Conservation (phyloP, 331 rosid species). For the Dryas integrifolia region DNA sequence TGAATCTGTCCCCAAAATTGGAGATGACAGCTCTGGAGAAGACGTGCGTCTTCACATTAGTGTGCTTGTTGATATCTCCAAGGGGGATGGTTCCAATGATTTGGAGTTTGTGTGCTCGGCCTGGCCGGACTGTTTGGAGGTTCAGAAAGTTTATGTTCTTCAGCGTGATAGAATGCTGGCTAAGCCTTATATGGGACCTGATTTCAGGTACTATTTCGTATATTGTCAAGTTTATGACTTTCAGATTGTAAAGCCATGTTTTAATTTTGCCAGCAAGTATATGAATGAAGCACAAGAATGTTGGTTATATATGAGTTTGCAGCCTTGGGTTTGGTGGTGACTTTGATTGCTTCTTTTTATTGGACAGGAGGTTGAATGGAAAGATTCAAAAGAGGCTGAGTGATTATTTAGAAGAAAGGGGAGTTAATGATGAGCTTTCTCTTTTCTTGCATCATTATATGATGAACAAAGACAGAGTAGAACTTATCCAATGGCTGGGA, state of each 20-base stretch:
- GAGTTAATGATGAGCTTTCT: conserved; percentile 62
- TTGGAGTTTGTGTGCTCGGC: conserved; percentile 76
- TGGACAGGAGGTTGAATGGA: conserved; percentile 53
- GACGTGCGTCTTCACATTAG: conserved; percentile 62
- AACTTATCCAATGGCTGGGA: conserved; percentile 63
- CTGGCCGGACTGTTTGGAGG: conserved; percentile 63
- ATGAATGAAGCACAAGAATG: not conserved
- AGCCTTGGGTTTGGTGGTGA: conserved; percentile 22
- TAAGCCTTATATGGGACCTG: conserved; percentile 65
- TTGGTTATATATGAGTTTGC: conserved; percentile 9
- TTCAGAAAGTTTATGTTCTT: conserved; percentile 59
- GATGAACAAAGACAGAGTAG: conserved; percentile 81
- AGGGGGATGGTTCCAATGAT: conserved; percentile 40
- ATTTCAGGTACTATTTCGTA: conserved; percentile 50
- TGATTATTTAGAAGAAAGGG: conserved; percentile 61
- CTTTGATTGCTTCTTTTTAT: conserved; percentile 24
- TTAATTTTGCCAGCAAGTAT: not conserved
- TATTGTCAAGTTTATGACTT: not conserved
- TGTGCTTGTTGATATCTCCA: conserved; percentile 65
- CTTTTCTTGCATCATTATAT: conserved; percentile 70
- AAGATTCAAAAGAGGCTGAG: conserved; percentile 43
- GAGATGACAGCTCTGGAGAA: conserved; percentile 51
- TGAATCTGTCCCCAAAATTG: conserved; percentile 44
- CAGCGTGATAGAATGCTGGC: conserved; percentile 34
- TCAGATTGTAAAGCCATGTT: not conserved